Evolutionary conservation across 208 protist species (phyloP), one percentile per base, ranked within the genome.

Genomic region (Leishmania braziliensis): DNA sequence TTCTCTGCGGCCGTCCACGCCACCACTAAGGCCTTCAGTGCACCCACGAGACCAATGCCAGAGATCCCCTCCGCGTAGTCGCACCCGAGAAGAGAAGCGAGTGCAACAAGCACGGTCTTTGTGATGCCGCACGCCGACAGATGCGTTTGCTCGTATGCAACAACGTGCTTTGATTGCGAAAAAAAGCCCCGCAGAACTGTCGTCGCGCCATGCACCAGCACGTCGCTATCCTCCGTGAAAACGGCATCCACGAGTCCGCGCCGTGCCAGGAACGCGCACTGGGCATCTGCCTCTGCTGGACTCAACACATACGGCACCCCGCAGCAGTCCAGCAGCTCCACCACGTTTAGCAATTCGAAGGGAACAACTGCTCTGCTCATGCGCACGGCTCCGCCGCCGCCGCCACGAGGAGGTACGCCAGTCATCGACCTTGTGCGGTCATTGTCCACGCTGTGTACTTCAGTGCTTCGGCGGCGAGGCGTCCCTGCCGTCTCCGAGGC

Each of bases 191-290:
- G 92, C 84, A 99, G 95, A 33, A 99, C 97, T 51, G 88, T 82
- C 6, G 83, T 84, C 12, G 94, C 97, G 29, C 98, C 98, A 87
- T 99, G 99, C 26, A 99, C 93, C 51, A 99, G 93, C 14, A 98
- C 94, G 88, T 99, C 98, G 81, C 90, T 97, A 88, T 99, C 98
- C 82, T 99, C 98, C 5, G 97, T 98, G 78, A 99, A 97, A 39
- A 98, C 94, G n/a, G 96, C 98, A 84, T 99, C 95, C 20, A 98
- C 95, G 33, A 99, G 86, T 26, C 91, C 90, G 2, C 70, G 26
- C 48, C 82, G 76, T 58, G 89, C 91, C 46, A 99, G 81, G 84
- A 92, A 93, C 50, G 97, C 97, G 82, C 96, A 99, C 92, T 99
- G 98, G n/a, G 97, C 95, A 75, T 99, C 98, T 26, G 98, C 96